Base-by-base conservation (phyloP, 2,329 filamentous ascomycete species). In the Metarhizium anisopliae region DNA sequence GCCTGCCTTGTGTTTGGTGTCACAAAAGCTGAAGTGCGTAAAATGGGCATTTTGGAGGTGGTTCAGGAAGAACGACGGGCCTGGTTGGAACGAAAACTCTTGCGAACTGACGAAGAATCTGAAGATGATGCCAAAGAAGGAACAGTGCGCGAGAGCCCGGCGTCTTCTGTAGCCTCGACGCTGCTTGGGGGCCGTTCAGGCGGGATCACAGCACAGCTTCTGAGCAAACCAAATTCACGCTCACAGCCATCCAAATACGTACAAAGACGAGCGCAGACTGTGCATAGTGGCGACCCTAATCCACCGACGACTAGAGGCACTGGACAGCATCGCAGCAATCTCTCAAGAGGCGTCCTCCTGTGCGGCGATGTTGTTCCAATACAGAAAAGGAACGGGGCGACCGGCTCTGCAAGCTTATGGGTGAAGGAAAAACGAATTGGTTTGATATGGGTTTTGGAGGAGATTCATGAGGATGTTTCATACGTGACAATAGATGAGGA, bases 341-440 rank as follows among this genome's bases (percentile, higher is more conserved):
- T 89, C 61, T 95, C 90, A 29, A 81, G 91, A 63, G 93, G 93
- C 3, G 94, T 99, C 30, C 72, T 99, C 53, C 79, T 99, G 1
- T 99, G 94, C 63, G 94, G 94, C 47, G 94, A 99, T 68, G 93
- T 99, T n/a, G 90, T 99, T 18, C 94, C 94, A 0, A 99, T 99
- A 58, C 89, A 92, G 68, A 99, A 97, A 72, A 84, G 94, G 58
- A 96, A 99, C 65, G 94, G 94, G 4, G 83, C 87, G 11, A 93
- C 87, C 4, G 94, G 94, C 2, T 92, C 94, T 56, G 94, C 94
- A 42, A 97, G 92, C 71, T 75, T 99, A 43, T 99, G 94, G 94
- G 94, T 99, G 3, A 99, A 99, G 74, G 94, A 99, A 71, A 99
- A 99, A 72, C 83, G 87, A 51, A 85, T 90, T 53, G 92, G 93